phyloP scores from a whole-genome alignment of 768 basidiomycete species.

The Sistotremastrum niveocremeum region DNA sequence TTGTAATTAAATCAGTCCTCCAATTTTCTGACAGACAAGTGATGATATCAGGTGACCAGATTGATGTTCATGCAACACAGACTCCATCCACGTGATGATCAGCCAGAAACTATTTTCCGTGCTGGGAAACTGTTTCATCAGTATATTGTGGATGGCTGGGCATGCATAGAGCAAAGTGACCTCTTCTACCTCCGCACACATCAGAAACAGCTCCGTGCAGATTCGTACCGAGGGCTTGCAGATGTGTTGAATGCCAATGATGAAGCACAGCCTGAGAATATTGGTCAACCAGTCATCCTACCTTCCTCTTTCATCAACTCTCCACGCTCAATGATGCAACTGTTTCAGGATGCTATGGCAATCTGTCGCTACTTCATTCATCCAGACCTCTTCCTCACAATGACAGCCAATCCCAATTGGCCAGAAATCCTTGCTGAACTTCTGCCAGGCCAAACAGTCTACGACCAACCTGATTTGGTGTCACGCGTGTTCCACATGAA shows the following conservation, averaged over 20 bases:
- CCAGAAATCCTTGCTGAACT: slow-evolving; percentile 27
- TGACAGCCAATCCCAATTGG: slow-evolving; percentile 42
- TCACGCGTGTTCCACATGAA: slow-evolving; percentile 32
- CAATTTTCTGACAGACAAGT: too few species aligned
- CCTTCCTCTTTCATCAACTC: slow-evolving; percentile 31
- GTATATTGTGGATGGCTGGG: slow-evolving; percentile 32
- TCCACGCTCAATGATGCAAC: slow-evolving; percentile 28
- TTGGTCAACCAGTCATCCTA: slow-evolving; percentile 24
- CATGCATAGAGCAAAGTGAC: slow-evolving; percentile 26
- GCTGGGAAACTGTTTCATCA: slow-evolving; percentile 30
- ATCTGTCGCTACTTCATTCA: slow-evolving; percentile 23
- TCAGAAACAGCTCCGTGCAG: slow-evolving; percentile 21
- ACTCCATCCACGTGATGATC: slow-evolving; percentile 14
- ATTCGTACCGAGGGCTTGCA: slow-evolving; percentile 20
- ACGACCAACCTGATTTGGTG: slow-evolving; percentile 35
- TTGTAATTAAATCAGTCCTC: too few species aligned
- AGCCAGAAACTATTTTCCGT: slow-evolving; percentile 18
- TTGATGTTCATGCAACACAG: too few species aligned
- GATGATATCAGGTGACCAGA: too few species aligned
- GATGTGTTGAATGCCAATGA: slow-evolving; percentile 18
- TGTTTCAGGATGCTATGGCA: slow-evolving; percentile 33
- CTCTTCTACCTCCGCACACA: slow-evolving; percentile 22
- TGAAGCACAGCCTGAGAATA: slow-evolving; percentile 14
- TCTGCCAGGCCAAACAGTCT: slow-evolving; percentile 22
- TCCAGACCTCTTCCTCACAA: slow-evolving; percentile 35